These are phyloP conservation scores for Asclepias syriaca DNA, from an alignment of 257 asterid genomes.

Conservation along the genomic window DNA sequence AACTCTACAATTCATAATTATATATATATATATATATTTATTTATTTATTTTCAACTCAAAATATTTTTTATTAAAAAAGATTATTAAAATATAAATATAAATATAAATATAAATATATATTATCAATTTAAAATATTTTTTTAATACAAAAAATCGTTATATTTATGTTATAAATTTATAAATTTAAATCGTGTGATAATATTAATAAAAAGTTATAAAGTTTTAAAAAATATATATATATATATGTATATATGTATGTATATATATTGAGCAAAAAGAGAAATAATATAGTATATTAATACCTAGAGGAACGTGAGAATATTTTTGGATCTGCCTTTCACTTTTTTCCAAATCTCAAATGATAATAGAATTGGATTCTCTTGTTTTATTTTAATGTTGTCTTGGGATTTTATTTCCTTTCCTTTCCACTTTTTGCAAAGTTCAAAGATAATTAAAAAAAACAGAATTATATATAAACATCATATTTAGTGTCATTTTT, in stretches of 20 bases:
- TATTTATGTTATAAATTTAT: too few relatives aligned
- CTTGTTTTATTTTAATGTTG: not conserved
- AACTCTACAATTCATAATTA: not conserved
- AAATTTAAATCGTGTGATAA: too few relatives aligned
- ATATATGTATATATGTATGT: too few relatives aligned
- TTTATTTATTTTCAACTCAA: too few relatives aligned
- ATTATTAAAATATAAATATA: too few relatives aligned
- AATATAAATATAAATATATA: too few relatives aligned
- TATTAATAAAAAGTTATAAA: too few relatives aligned
- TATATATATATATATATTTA: too few relatives aligned
- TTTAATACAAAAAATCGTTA: too few relatives aligned
- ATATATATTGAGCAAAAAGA: not conserved
- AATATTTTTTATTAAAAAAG: too few relatives aligned
- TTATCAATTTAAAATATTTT: too few relatives aligned
- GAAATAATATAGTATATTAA: not conserved
- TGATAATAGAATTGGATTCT: constrained; percentile 2
- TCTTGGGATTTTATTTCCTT: constrained; percentile 1
- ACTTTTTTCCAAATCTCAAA: constrained; percentile 1
- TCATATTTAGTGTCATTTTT: not conserved
- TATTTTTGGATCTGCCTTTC: constrained; percentile 1
- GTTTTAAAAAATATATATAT: too few relatives aligned
- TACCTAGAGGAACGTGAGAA: not conserved
- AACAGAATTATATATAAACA: not conserved
- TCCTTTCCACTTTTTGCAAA: not conserved
- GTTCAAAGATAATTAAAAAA: not conserved